These are phyloP conservation scores for Pulveroboletus sp. DNA, from an alignment of 768 basidiomycete species.

Conservation along the genomic window DNA sequence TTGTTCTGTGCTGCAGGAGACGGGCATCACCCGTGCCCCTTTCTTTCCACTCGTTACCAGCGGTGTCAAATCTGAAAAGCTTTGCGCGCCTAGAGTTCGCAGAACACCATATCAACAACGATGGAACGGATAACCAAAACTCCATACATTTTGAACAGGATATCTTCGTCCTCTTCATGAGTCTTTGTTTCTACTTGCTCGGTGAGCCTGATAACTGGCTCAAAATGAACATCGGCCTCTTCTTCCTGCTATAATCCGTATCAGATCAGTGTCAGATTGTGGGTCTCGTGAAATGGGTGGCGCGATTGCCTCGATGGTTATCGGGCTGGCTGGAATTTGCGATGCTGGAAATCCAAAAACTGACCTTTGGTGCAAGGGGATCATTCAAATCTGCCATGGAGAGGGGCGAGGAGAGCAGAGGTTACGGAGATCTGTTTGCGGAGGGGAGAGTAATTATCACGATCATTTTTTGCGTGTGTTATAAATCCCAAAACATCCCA, in stretches of 20 bases:
- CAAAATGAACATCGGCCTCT: conserved; percentile 86
- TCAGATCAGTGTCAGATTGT: conserved; percentile 24
- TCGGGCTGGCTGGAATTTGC: background rate
- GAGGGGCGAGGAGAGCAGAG: conserved; percentile 13
- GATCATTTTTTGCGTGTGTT: conserved; percentile 17
- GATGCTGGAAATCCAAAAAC: conserved; percentile 24
- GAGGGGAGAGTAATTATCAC: conserved; percentile 18
- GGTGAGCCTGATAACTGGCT: conserved; percentile 94
- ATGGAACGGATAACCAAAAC: background rate
- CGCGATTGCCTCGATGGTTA: conserved; percentile 25
- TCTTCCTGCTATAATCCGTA: conserved; percentile 46
- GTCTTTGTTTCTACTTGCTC: conserved; percentile 96
- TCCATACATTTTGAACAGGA: conserved; percentile 92
- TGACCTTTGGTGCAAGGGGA: conserved; percentile 67
- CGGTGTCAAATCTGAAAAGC: conserved; percentile 88
- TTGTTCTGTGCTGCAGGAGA: conserved; percentile 83
- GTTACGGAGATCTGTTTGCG: conserved; percentile 11
- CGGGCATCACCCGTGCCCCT: conserved; percentile 95
- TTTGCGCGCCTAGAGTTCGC: conserved; percentile 79
- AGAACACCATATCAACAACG: conserved; percentile 9
- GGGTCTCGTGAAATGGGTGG: conserved; percentile 25
- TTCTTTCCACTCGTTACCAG: conserved; percentile 92
- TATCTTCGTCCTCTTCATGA: conserved; percentile 88
- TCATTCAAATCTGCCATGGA: conserved; percentile 57
- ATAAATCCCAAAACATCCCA: conserved; percentile 5